Base-by-base conservation (phyloP, 108 stramenopile species). In the Cyclostephanos invisitatus region DNA sequence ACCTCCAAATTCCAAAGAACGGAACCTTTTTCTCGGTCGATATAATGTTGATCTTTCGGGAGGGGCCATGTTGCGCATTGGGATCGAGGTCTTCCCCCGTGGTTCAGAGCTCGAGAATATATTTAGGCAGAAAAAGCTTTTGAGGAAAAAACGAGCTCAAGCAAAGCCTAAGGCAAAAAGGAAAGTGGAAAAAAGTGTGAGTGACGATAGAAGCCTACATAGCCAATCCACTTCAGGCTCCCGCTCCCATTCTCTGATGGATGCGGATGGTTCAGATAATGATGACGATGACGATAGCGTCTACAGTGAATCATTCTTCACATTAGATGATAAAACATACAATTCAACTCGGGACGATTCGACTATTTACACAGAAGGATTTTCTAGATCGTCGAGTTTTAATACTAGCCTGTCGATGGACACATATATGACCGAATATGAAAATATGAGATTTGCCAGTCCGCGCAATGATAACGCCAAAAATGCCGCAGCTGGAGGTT, bases 61-160 rank as follows among this genome's bases (percentile, higher is more conserved):
- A 44, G 76, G 67, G 60, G 76, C 76, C 3, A 47, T 77, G 12
- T 36, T 77, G 15, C 69, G 76, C 32, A 64, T 77, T 3, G 69
- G 64, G 8, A 18, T 77, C 25, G 76, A 77, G 38, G 76, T 77
- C 4, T 77, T 77, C 36, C 69, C 62, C n/a, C 69, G 76, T 32
- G 76, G 76, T 10, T 70, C 69, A 17, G 76, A 70, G 20, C 48
- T 77, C 14, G 76, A 77, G 59, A 66, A 64, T 28, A 50, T 65
- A 15, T 70, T 77, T 65, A 24, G 64, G 50, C 69, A 69, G 12
- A 69, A 27, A 27, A 57, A 42, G 1, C 44, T 44, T 35, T 10
- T 55, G 21, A 57, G 54, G 44, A 68, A 68, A 51, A n/a, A n/a
- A n/a, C 20, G 5, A 5, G 35, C 29, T 60, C 36, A 15, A 20